Evolutionary conservation across 257 asterid genomes (phyloP), one percentile per base, ranked within the genome.

Genomic region (Henckelia pumila): DNA sequence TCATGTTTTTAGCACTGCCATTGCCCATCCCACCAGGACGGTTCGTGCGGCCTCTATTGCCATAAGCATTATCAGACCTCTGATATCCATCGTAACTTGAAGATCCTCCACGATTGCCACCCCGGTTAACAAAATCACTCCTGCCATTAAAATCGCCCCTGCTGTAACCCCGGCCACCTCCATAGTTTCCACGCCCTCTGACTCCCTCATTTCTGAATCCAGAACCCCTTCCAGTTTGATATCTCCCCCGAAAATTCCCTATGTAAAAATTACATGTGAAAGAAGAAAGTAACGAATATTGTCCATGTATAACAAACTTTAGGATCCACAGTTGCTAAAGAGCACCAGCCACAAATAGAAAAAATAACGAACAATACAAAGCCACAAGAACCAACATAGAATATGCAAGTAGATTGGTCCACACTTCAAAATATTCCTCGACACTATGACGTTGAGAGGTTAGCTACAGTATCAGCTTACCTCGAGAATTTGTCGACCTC

Each of bases 401-500:
- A 6, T 20, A 61, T 8, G 65, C 53, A 56, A 22, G 52, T 14
- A 14, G 52, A 40, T 40, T 14, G 52, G 14, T 40, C 63, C 24
- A 11, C 3, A 7, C n/a, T 60, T 44, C 57, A 37, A 49, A n/a
- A 24, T 55, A 21, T 21, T 21, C 57, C 44, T 53, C 4, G 3
- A 25, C 13, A 16, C 21, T 30, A 19, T 8, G 35, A 53, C 28
- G 10, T 32, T 32, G 33, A 64, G 7, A 60, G 26, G 7, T 26
- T 50, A 49, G 56, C 56, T 53, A 56, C 14, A 80, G 17, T 47
- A 63, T 67, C 16, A 49, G 74, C 97, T 81, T 82, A 59, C 96
- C 98, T 89, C 90, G 84, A 21, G 94, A 77, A 73, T 80, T 79
- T 24, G 98, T 89, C n/a, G 98, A 92, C 82, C 87, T 85, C 88